These are phyloP conservation scores for Mortierella alpina DNA, from an alignment of 192 early-diverging fungal species.

Conservation along the genomic window DNA sequence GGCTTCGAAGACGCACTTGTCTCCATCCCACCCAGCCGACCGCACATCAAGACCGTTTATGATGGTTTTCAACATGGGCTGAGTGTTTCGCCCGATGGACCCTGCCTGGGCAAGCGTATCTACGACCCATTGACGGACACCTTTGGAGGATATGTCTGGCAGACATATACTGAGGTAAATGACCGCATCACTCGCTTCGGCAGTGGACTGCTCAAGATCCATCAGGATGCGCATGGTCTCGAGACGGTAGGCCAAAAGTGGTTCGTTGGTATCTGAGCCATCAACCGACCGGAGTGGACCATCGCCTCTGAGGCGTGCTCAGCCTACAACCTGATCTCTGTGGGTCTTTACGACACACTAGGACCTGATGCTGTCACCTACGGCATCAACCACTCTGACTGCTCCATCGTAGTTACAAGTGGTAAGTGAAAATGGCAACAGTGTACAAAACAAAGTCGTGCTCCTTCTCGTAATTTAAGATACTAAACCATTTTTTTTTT, in stretches of 20 bases:
- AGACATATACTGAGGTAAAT: constrained; percentile 70
- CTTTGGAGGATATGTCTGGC: constrained; percentile 73
- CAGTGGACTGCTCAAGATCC: constrained; percentile 64
- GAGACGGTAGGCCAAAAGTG: constrained; percentile 10
- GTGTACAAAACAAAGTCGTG: constrained; percentile 23
- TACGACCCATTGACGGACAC: constrained; percentile 63
- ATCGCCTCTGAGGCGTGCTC: constrained; percentile 72
- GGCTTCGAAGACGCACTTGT: constrained; percentile 6
- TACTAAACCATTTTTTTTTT: background rate
- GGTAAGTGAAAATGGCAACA: constrained; percentile 21
- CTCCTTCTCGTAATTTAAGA: background rate
- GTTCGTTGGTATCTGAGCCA: constrained; percentile 73
- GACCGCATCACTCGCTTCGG: constrained; percentile 70
- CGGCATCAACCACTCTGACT: constrained; percentile 85
- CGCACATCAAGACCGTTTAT: constrained; percentile 44
- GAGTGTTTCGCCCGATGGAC: constrained; percentile 37
- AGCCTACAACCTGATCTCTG: constrained; percentile 68
- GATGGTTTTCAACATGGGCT: constrained; percentile 46
- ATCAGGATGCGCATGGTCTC: constrained; percentile 57
- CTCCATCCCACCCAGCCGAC: constrained; percentile 7
- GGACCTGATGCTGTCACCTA: constrained; percentile 84
- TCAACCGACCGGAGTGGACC: constrained; percentile 71
- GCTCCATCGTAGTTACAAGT: constrained; percentile 68
- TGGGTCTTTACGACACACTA: constrained; percentile 91
- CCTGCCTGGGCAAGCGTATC: constrained; percentile 71